Conservation (phyloP, 2,329 filamentous ascomycete genomes). For the Pseudogymnoascus verrucosus region DNA sequence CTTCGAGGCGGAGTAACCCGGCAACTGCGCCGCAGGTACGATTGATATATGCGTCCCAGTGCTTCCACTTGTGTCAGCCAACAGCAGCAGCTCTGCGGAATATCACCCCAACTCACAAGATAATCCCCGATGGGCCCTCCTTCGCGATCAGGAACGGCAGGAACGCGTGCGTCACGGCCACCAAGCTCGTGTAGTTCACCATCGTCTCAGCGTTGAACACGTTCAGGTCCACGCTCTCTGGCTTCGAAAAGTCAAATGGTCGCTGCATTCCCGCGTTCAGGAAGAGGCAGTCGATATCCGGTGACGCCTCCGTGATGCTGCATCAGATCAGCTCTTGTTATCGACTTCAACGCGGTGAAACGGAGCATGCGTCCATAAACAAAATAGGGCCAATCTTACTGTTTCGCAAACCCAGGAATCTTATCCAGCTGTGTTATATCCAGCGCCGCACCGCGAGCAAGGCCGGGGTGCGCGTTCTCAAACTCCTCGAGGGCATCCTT, state of each 20-base stretch:
- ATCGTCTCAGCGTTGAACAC: slow-evolving; percentile 32
- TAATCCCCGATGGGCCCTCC: slow-evolving; percentile 13
- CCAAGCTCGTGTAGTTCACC: slow-evolving; percentile 35
- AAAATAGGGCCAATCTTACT: slow-evolving; percentile 10
- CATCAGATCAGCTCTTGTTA: neutral
- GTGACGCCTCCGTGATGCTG: slow-evolving; percentile 31
- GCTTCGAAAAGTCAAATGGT: slow-evolving; percentile 38
- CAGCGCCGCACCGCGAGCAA: slow-evolving; percentile 23
- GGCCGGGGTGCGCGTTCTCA: slow-evolving; percentile 30
- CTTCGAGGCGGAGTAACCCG: slow-evolving; percentile 38
- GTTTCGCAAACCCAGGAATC: slow-evolving; percentile 34
- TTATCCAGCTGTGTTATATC: slow-evolving; percentile 39
- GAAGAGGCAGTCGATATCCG: slow-evolving; percentile 47
- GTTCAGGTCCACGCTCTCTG: slow-evolving; percentile 33
- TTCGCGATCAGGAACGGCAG: slow-evolving; percentile 26
- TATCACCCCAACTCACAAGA: slow-evolving; percentile 17
- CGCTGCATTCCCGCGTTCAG: slow-evolving; percentile 51
- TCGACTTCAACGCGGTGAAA: no score
- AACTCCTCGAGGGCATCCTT: slow-evolving; percentile 42
- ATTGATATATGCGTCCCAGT: slow-evolving; percentile 18
- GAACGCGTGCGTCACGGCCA: slow-evolving; percentile 33
- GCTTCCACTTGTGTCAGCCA: slow-evolving; percentile 14
- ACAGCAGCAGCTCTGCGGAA: slow-evolving; percentile 8
- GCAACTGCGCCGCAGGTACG: slow-evolving; percentile 20
- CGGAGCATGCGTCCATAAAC: neutral